Percentiles rank a stretch among this genome's conserved stretches.
phyloP scores from a whole-genome alignment of 495 filamentous ascomycete species.

The Durotheca rogersii region DNA sequence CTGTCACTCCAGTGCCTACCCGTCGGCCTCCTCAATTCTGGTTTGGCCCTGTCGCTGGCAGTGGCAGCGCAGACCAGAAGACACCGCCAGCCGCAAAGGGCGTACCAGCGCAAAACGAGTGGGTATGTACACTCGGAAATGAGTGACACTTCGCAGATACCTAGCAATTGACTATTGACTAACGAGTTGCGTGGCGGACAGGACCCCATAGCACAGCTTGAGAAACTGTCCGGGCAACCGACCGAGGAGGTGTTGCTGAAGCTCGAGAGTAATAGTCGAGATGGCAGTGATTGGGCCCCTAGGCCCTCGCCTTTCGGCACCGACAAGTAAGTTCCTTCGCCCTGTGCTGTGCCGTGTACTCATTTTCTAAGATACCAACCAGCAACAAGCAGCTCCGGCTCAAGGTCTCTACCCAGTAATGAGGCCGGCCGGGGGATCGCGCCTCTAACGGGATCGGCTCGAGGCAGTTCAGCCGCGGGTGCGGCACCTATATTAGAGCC shows the following conservation, averaged over 20 bases:
- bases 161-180: constrained; percentile 62
- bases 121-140: constrained; percentile 74
- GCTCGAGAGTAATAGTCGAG: constrained; percentile 35
- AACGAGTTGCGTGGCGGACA: constrained; percentile 53
- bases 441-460: constrained; percentile 11
- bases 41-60: constrained; percentile 49
- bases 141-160: constrained; percentile 52
- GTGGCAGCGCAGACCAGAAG: constrained; percentile 53
- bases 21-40: constrained; percentile 44
- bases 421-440: constrained; percentile 18
- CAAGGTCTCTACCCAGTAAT: constrained; percentile 36
- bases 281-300: constrained; percentile 39
- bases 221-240: constrained; percentile 65
- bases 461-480: constrained; percentile 7
- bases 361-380: constrained; percentile 43
- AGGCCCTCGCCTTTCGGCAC: constrained; percentile 51
- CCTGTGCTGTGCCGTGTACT: constrained; percentile 45
- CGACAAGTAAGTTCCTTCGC: constrained; percentile 47
- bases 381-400: constrained; percentile 38
- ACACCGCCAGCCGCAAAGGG: constrained; percentile 72
- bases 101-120: constrained; percentile 80
- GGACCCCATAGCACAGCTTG: constrained; percentile 69
- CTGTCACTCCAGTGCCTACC: constrained; percentile 83
- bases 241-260: constrained; percentile 55
- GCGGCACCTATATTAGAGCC: constrained; percentile 35